A percentile compares a stretch with the other conserved stretches of the same genome.
phyloP scores from a whole-genome alignment of 148 eudicot genomes.

The Rhododendron williamsianum region DNA sequence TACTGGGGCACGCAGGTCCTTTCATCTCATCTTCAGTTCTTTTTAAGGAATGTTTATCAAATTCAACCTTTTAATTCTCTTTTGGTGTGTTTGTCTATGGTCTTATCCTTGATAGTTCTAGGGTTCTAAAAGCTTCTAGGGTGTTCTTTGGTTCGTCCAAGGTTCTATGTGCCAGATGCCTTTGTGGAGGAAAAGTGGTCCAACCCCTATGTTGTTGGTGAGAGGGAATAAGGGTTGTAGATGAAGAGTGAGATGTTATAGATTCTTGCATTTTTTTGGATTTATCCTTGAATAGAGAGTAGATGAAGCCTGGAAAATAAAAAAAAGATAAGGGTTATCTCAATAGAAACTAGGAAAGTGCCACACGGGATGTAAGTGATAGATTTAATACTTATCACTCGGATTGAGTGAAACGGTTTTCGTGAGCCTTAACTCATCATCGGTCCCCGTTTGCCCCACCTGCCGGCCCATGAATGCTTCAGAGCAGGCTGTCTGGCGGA shows the following conservation, averaged over 20 bases:
- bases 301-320: not conserved
- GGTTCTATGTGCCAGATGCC: not conserved
- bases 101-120: not conserved
- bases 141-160: not conserved
- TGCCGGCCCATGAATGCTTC: not conserved
- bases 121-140: not conserved
- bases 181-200: not conserved
- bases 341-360: not conserved
- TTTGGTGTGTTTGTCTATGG: not conserved
- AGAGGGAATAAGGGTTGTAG: not conserved
- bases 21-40: not conserved
- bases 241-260: not conserved
- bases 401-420: not conserved
- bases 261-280: not conserved
- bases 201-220: not conserved
- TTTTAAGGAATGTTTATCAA: not conserved
- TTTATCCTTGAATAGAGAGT: not conserved
- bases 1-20: not conserved
- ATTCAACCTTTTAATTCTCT: not conserved
- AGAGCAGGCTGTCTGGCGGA: not conserved
- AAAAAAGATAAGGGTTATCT: not conserved
- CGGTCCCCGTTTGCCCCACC: not conserved
- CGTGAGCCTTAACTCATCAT: not conserved
- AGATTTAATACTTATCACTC: not conserved
- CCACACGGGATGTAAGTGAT: not conserved